Percentiles rank a stretch among this genome's conserved stretches.
phyloP scores from a whole-genome alignment of 371 early-diverging fungal genomes.

The Mucor velutinosus region DNA sequence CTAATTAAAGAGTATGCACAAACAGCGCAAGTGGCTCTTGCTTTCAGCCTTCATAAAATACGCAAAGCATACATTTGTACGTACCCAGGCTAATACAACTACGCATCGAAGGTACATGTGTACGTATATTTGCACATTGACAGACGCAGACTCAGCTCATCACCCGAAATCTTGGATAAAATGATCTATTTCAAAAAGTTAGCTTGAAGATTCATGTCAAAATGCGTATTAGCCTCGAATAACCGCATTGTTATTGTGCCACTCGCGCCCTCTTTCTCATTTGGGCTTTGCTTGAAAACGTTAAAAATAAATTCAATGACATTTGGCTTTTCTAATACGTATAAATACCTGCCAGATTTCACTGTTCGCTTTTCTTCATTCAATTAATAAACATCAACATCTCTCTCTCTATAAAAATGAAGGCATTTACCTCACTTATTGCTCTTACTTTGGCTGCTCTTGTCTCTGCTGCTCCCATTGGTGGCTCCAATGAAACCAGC shows the following conservation, averaged over 20 bases:
- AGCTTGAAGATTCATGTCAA: neutral
- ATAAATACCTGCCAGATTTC: neutral
- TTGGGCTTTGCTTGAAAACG: constrained; percentile 2
- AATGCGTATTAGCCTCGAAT: neutral
- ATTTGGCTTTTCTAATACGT: neutral
- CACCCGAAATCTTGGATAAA: neutral
- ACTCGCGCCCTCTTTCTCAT: neutral
- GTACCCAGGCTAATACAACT: neutral
- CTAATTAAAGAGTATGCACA: neutral
- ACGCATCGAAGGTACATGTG: neutral
- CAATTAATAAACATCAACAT: neutral
- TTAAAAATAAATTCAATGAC: neutral
- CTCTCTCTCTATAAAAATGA: neutral
- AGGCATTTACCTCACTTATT: constrained; percentile 4
- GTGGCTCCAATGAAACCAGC: neutral
- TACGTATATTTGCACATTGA: neutral
- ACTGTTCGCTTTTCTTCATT: neutral
- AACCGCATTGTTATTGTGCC: neutral
- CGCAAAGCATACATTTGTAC: neutral
- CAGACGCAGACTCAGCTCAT: neutral
- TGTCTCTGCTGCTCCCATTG: constrained; percentile 8
- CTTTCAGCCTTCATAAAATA: neutral
- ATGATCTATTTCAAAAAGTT: neutral
- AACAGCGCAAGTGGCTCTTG: neutral
- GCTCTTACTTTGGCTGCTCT: constrained; percentile 8